Conservation (phyloP, 2,329 filamentous ascomycete species). For the Fusarium heterosporum region DNA sequence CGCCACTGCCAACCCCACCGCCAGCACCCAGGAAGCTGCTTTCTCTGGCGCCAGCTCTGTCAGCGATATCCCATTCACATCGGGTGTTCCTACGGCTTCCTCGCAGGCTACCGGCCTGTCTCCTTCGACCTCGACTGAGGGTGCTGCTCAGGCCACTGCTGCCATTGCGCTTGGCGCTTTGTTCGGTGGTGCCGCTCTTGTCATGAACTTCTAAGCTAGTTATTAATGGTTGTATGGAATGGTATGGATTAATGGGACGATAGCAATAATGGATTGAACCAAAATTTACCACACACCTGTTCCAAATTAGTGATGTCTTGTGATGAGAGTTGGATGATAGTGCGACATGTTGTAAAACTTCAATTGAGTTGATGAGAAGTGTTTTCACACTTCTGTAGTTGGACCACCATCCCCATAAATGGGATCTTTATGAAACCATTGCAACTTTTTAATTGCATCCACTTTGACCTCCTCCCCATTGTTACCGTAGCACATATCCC, state of each 20-base stretch:
- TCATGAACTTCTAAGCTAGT: conserved; percentile 31
- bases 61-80: conserved; percentile 65
- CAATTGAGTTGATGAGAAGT: too few species aligned
- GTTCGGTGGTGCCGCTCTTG: conserved; percentile 41
- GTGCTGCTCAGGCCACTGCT: conserved; percentile 40
- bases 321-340: too few species aligned
- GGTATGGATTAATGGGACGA: conserved; percentile 9
- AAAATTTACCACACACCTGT: neutral
- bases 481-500: conserved; percentile 80
- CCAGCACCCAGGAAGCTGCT: conserved; percentile 58
- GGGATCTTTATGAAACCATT: conserved; percentile 37
- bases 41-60: conserved; percentile 65
- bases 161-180: conserved; percentile 44
- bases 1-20: conserved; percentile 51
- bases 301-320: neutral
- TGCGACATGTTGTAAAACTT: too few species aligned
- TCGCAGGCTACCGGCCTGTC: conserved; percentile 31
- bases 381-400: neutral
- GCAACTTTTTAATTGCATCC: conserved; percentile 8
- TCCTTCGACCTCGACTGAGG: conserved; percentile 33
- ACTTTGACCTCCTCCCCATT: conserved; percentile 54
- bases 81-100: conserved; percentile 53
- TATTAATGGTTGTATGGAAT: neutral
- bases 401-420: conserved; percentile 35
- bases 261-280: conserved; percentile 9